These are phyloP conservation scores for Circinella umbellata DNA, from an alignment of 371 early-diverging fungal species.

Conservation along the genomic window DNA sequence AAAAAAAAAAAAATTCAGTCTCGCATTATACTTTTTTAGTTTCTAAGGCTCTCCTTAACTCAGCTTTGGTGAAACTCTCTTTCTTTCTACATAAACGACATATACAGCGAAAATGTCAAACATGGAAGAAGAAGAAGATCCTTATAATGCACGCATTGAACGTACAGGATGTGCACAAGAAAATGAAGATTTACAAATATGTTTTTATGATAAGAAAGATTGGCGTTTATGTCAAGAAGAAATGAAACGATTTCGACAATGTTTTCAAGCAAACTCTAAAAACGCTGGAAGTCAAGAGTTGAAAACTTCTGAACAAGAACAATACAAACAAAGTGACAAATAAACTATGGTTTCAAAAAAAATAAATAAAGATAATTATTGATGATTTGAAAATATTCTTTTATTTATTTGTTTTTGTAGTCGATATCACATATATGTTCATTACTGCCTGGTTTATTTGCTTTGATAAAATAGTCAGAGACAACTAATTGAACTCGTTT, in stretches of 20 bases:
- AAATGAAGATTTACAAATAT: slow-evolving; percentile 77
- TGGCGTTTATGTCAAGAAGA: slow-evolving; percentile 78
- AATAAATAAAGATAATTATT: background rate
- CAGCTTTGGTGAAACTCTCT: no score
- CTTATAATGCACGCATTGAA: slow-evolving; percentile 66
- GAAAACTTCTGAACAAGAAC: slow-evolving; percentile 28
- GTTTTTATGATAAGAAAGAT: slow-evolving; percentile 77
- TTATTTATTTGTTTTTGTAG: no score
- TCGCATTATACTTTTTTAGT: no score
- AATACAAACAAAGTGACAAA: slow-evolving; percentile 6
- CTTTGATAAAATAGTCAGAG: no score
- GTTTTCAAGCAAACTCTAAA: slow-evolving; percentile 64
- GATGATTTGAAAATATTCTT: no score
- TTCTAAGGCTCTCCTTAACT: no score
- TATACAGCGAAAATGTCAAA: slow-evolving; percentile 8
- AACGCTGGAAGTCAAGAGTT: slow-evolving; percentile 54
- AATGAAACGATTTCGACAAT: slow-evolving; percentile 74
- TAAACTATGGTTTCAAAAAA: no score
- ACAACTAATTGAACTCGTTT: no score
- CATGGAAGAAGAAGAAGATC: slow-evolving; percentile 62
- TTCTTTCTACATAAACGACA: no score
- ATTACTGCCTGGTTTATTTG: no score
- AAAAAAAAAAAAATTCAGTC: no score
- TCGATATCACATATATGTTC: no score
- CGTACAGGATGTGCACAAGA: slow-evolving; percentile 75